These are phyloP conservation scores for Candida pseudoviswanathii DNA, from an alignment of 1,139 yeast species.

Conservation along the genomic window DNA sequence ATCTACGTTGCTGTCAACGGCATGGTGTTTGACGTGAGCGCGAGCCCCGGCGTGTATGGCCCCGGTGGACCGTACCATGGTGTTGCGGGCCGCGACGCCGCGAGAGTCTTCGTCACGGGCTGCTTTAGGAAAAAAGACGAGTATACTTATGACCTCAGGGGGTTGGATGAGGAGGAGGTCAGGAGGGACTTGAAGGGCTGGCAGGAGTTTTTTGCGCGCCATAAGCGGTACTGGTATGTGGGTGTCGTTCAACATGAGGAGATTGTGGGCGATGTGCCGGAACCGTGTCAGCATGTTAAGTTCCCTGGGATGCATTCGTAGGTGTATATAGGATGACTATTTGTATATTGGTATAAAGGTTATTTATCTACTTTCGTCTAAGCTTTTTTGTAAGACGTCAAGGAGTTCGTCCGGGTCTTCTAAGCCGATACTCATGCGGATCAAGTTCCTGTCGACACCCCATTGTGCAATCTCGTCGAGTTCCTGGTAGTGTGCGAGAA, in stretches of 20 bases:
- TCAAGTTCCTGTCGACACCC: constrained; percentile 81
- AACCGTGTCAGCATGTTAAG: constrained; percentile 38
- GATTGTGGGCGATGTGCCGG: constrained; percentile 38
- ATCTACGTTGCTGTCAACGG: constrained; percentile 70
- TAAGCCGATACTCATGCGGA: constrained; percentile 84
- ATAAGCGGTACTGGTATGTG: constrained; percentile 61
- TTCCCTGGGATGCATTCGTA: constrained; percentile 29
- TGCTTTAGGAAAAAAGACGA: constrained; percentile 62
- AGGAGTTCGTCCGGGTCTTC: constrained; percentile 61
- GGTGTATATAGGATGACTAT: not conserved
- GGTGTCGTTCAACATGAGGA: constrained; percentile 53
- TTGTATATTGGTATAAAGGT: not conserved
- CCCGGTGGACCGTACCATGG: constrained; percentile 63
- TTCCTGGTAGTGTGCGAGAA: constrained; percentile 86
- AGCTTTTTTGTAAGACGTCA: constrained; percentile 56
- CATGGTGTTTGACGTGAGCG: constrained; percentile 67
- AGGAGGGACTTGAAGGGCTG: constrained; percentile 40
- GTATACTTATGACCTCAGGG: constrained; percentile 70
- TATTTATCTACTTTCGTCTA: constrained; percentile 34
- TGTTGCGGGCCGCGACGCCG: constrained; percentile 70
- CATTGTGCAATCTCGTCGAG: constrained; percentile 78
- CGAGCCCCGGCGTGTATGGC: constrained; percentile 59
- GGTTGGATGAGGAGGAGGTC: constrained; percentile 45
- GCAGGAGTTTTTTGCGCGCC: constrained; percentile 53
- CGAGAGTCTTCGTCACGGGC: constrained; percentile 78